Percentiles rank a stretch among this genome's conserved stretches.
phyloP scores from a whole-genome alignment of 345 rosid genomes.

The Atalantia buxifolia region DNA sequence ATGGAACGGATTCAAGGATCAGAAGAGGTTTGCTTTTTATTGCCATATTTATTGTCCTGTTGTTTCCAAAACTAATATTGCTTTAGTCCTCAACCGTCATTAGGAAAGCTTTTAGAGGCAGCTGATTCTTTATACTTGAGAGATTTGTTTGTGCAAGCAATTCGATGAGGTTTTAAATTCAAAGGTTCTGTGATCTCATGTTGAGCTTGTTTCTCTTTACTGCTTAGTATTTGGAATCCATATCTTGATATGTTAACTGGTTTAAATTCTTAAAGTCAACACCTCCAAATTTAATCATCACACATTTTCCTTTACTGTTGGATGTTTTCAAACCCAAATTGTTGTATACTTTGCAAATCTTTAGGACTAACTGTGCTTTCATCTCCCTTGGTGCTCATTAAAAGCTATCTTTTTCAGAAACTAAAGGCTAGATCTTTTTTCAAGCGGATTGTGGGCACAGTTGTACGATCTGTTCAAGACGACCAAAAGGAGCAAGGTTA shows the following conservation, averaged over 20 bases:
- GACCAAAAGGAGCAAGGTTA: constrained; percentile 97
- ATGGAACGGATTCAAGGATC: constrained; percentile 87
- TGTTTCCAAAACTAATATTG: not conserved
- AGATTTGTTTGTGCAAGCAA: not conserved
- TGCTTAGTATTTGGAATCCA: not conserved
- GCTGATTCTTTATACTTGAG: not conserved
- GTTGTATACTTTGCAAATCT: not conserved
- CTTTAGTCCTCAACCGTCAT: not conserved
- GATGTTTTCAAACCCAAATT: not conserved
- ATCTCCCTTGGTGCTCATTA: constrained; percentile 15
- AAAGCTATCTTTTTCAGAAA: constrained; percentile 42
- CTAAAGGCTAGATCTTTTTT: constrained; percentile 74
- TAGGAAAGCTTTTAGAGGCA: not conserved
- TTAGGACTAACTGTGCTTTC: not conserved
- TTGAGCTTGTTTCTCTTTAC: not conserved
- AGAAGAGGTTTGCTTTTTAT: constrained; percentile 60
- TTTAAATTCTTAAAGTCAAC: constrained; percentile 2
- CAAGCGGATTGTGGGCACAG: constrained; percentile 79
- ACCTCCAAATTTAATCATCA: not conserved
- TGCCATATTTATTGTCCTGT: constrained; percentile 4
- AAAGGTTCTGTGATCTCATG: not conserved
- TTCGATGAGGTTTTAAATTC: not conserved
- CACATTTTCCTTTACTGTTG: not conserved
- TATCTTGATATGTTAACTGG: not conserved
- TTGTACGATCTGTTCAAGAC: constrained; percentile 86